Base-by-base conservation (phyloP, 805 yeast genomes). In the Candida vaughaniae region DNA sequence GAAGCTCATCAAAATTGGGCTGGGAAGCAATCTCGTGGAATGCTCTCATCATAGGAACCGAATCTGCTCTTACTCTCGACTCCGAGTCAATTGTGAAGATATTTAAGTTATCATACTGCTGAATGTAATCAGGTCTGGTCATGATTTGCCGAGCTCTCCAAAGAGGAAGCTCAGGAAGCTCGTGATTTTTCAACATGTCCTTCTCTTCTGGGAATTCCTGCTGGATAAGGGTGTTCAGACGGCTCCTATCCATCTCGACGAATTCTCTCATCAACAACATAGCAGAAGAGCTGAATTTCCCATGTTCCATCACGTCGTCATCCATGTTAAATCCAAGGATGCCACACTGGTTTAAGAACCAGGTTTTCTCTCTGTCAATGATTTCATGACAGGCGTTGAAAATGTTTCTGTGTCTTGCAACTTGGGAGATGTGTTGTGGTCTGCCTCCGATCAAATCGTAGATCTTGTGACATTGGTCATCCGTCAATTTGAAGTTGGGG, bases 21-120 rank as follows among this genome's bases (percentile, higher is more conserved):
- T 77, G 80, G 3, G 76, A 63, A 2, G 82, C 81, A 35, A 86
- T 82, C 53, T 86, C 95, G 41, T 84, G 77, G 55, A 86, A 86
- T 4, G 91, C 95, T 47, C 90, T 73, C 95, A 86, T 84, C 95
- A 86, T 85, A 1, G 91, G 90, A 2, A 84, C 83, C 6, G 87
- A 79, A 55, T 86, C 95, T 0, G 95, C 91, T 23, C 84, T 65
- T 3, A 86, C 95, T 35, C 75, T 66, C 0, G 87, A 78, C 39
- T 76, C 73, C 0, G 86, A 77, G 58, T 86, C 93, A 36, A 86
- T 78, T 2, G 95, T 83, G 58, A 86, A 86, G 18, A 86, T 76
- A 55, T 86, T 86, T 46, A 85, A 61, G 46, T 83, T 78, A 53
- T 86, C 95, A 54, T 82, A 84, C 17, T 56, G 63, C 49, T 85